A percentile compares a stretch with the other conserved stretches of the same genome.
phyloP scores from a whole-genome alignment of 2,329 filamentous ascomycete species.

The Thelonectria rubi region DNA sequence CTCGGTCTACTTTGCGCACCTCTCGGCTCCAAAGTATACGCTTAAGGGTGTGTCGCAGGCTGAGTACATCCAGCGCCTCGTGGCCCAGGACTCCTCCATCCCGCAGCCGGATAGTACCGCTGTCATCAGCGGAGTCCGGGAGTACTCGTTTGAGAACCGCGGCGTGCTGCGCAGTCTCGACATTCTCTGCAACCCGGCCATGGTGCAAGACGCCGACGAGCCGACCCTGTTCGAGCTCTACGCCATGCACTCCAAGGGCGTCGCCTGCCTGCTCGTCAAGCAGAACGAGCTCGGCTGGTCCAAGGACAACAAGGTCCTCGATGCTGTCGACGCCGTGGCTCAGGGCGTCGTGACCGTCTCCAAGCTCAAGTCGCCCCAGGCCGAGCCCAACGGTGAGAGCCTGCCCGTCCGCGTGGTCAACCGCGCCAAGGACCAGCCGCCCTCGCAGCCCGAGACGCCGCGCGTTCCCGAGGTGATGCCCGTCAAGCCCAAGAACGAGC shows the following conservation, averaged over 20 bases:
- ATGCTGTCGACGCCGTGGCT: conserved; percentile 78
- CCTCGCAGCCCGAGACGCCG: conserved; percentile 40
- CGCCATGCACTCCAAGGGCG: conserved; percentile 95
- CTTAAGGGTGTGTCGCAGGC: conserved; percentile 86
- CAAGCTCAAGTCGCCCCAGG: conserved; percentile 68
- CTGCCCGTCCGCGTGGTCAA: conserved; percentile 48
- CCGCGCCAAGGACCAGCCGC: conserved; percentile 50
- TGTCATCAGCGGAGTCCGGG: conserved; percentile 95
- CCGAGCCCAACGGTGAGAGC: conserved; percentile 52
- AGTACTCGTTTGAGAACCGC: conserved; percentile 90
- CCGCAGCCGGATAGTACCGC: conserved; percentile 93
- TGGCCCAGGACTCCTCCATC: conserved; percentile 74
- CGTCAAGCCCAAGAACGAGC: conserved; percentile 53
- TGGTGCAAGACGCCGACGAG: conserved; percentile 71
- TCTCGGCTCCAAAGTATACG: conserved; percentile 93
- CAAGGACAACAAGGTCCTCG: conserved; percentile 85
- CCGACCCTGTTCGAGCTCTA: conserved; percentile 91
- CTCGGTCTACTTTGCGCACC: conserved; percentile 95
- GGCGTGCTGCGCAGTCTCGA: conserved; percentile 90
- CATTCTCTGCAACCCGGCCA: conserved; percentile 78
- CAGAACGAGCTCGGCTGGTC: conserved; percentile 93
- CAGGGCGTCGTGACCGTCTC: conserved; percentile 78
- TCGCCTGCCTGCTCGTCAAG: conserved; percentile 88
- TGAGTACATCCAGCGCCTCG: conserved; percentile 82
- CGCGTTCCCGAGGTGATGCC: conserved; percentile 48